Evolutionary conservation across 495 filamentous ascomycete species (phyloP).

Genomic region (Trichocladium uniseriatum): DNA sequence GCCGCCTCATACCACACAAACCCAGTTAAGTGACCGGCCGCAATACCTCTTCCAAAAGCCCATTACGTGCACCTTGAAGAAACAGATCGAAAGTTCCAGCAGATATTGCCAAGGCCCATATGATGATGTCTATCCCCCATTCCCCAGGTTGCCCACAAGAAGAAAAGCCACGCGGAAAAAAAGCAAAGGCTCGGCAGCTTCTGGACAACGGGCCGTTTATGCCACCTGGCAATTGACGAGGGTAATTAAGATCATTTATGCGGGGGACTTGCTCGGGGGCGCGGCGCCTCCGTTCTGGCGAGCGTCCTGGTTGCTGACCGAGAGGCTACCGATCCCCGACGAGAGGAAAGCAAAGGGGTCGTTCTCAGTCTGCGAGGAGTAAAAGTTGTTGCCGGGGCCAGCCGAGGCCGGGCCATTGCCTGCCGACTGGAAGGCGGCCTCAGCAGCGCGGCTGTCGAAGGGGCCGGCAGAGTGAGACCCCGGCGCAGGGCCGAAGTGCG

Average conservation of each 20-base stretch:
- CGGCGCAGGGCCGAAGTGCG: constrained; percentile 60
- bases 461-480: constrained; percentile 75
- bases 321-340: constrained; percentile 66
- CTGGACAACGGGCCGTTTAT: constrained; percentile 10
- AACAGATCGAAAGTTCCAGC: constrained; percentile 29
- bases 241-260: constrained; percentile 29
- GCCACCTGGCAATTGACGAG: constrained; percentile 3
- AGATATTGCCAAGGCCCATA: constrained; percentile 32
- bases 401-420: constrained; percentile 60
- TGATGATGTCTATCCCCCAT: constrained; percentile 27
- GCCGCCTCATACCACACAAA: constrained; percentile 11
- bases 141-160: constrained; percentile 19
- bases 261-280: constrained; percentile 54
- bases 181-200: constrained; percentile 14
- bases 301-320: constrained; percentile 73
- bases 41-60: constrained; percentile 24
- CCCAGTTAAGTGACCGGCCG: constrained; percentile 19
- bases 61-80: constrained; percentile 25
- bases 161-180: constrained; percentile 22
- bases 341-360: constrained; percentile 91
- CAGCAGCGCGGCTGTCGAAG: constrained; percentile 86
- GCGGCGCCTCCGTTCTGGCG: constrained; percentile 66
- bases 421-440: constrained; percentile 83
- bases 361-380: constrained; percentile 48
- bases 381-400: constrained; percentile 55